Evolutionary conservation across 129 eudicot genomes (phyloP).

Genomic region (Flaveria robusta): DNA sequence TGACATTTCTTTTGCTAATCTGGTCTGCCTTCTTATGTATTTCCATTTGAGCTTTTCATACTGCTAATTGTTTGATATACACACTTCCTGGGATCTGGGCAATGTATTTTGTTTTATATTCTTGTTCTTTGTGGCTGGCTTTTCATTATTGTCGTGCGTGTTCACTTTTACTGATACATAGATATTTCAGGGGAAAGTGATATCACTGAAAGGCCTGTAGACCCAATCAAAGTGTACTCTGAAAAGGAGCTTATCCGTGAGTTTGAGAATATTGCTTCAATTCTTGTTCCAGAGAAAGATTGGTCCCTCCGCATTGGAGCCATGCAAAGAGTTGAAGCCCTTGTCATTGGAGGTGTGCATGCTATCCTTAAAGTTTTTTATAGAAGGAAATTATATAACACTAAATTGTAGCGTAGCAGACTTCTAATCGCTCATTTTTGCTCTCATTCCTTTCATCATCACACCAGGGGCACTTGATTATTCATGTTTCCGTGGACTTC

Average conservation of each 20-base stretch:
- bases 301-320: slow-evolving; percentile 97
- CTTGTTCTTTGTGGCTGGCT: slow-evolving; percentile 11
- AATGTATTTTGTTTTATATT: not conserved
- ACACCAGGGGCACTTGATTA: slow-evolving; percentile 85
- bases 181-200: slow-evolving; percentile 71
- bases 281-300: slow-evolving; percentile 90
- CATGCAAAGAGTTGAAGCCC: slow-evolving; percentile 95
- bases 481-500: slow-evolving; percentile 87
- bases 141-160: not conserved
- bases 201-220: slow-evolving; percentile 85
- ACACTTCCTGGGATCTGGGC: not conserved
- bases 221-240: slow-evolving; percentile 89
- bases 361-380: not conserved
- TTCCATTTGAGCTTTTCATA: not conserved
- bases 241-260: slow-evolving; percentile 92
- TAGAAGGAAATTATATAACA: not conserved
- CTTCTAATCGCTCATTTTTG: not conserved
- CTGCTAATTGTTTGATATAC: not conserved
- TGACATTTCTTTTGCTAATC: not conserved
- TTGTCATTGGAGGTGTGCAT: slow-evolving; percentile 86
- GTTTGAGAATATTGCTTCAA: slow-evolving; percentile 82
- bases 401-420: not conserved
- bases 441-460: slow-evolving; percentile 25
- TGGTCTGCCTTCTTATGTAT: not conserved
- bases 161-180: slow-evolving; percentile 16